Evolutionary conservation across 371 early-diverging fungal genomes (phyloP), one percentile per base, ranked within the genome.

Genomic region (Circinella umbellata): DNA sequence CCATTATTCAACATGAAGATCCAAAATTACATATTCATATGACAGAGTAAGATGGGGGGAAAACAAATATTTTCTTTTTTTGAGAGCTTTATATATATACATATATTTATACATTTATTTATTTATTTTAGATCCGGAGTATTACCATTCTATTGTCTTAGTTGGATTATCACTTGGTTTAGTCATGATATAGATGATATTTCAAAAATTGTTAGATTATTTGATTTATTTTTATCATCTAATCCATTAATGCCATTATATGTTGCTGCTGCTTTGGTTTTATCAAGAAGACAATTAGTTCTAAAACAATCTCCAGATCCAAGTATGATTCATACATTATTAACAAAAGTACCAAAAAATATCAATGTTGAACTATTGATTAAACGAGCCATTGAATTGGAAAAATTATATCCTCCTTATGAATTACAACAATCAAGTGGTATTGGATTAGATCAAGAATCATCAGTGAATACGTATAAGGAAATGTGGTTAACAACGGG

Each of bases 101-200:
- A 0, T 27, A 27, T 27, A 27, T 27, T 27, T 27, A 27, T 27
- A 1, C 27, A 27, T 2, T 27, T 27, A 27, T 27, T 27, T 27
- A 27, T 27, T 27, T 42, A 42, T 42, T 42, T 42, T 71, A 87
- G 88, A 57, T 80, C 89, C 10, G 82, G 84, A 20, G 87, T 92
- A 7, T 82, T 89, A n/a, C 94, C 94, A 3, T 93, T 90, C 72
- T 96, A 93, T 71, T 87, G 88, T 47, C 79, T 95, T 42, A 90
- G 91, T 67, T 95, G 95, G 95, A 86, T 95, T 10, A 82, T 95
- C 57, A 93, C 95, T 15, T 96, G 96, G 96, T 92, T 89, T 74
- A 89, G 92, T 37, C 96, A 96, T 74, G 91, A 94, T 67, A 60
- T 95, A 5, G 71, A 77, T 38, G 83, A 83, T 71, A 76, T 92